These are phyloP conservation scores for Plectosphaerella sp. DNA, from an alignment of 2,329 filamentous ascomycete species.

Conservation along the genomic window DNA sequence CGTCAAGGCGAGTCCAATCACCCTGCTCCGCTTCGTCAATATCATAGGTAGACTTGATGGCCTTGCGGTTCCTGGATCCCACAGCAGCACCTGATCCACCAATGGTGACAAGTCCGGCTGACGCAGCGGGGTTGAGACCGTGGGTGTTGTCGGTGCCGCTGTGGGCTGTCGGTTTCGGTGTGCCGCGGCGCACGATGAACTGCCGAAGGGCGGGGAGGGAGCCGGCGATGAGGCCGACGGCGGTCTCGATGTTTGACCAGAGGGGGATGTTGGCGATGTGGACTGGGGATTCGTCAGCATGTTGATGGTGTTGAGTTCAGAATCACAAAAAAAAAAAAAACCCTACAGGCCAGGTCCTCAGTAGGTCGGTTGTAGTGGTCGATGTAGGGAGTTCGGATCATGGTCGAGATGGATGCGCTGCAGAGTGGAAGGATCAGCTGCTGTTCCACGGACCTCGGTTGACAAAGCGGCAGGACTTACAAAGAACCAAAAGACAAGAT, in stretches of 20 bases:
- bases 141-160: constrained; percentile 2
- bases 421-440: not conserved
- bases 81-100: constrained; percentile 6
- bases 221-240: constrained; percentile 12
- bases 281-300: constrained; percentile 5
- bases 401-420: constrained; percentile 16
- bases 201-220: constrained; percentile 12
- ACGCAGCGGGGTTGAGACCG: not conserved
- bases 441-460: not conserved
- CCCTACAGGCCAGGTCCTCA: constrained; percentile 13
- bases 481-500: constrained; percentile 15
- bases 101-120: constrained; percentile 9
- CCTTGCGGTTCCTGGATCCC: constrained; percentile 5
- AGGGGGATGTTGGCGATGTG: constrained; percentile 13
- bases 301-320: not conserved
- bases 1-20: constrained; percentile 11
- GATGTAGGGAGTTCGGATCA: constrained; percentile 15
- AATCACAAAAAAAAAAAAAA: no score
- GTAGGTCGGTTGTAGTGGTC: constrained; percentile 12
- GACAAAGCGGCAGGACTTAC: constrained; percentile 7
- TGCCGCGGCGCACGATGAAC: constrained; percentile 1
- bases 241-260: constrained; percentile 15
- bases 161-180: not conserved
- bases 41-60: constrained; percentile 6
- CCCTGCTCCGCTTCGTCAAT: constrained; percentile 6